phyloP scores from a whole-genome alignment of 2,329 filamentous ascomycete genomes.

The Chalaropsis ovoidea region DNA sequence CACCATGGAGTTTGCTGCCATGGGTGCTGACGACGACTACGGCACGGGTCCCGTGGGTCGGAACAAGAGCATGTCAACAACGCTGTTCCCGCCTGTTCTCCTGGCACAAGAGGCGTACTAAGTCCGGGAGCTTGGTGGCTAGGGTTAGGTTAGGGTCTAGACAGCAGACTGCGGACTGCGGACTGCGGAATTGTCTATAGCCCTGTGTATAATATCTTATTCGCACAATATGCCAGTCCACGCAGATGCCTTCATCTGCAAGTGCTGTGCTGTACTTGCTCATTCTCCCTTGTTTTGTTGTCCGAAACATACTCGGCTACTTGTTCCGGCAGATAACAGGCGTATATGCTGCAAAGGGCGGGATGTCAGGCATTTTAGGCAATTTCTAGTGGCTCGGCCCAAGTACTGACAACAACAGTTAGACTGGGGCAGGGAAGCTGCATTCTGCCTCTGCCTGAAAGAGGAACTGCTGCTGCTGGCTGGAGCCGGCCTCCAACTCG shows the following conservation, averaged over 20 bases:
- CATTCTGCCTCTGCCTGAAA: neutral
- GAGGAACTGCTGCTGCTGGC: neutral
- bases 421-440: neutral
- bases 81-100: slow-evolving; percentile 20
- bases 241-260: no score
- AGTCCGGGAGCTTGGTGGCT: neutral
- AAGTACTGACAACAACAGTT: neutral
- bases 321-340: neutral
- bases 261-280: neutral
- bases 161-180: neutral
- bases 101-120: slow-evolving; percentile 20
- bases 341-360: neutral
- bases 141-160: neutral
- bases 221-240: neutral
- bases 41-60: slow-evolving; percentile 37
- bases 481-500: neutral
- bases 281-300: neutral
- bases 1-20: slow-evolving; percentile 49
- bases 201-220: neutral
- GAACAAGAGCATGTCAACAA: slow-evolving; percentile 14
- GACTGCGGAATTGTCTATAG: neutral
- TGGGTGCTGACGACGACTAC: slow-evolving; percentile 59
- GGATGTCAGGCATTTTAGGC: neutral
- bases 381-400: neutral
- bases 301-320: neutral